Evolutionary conservation across 352 stramenopile genomes (phyloP).

Genomic region (Phytophthora hibernalis): DNA sequence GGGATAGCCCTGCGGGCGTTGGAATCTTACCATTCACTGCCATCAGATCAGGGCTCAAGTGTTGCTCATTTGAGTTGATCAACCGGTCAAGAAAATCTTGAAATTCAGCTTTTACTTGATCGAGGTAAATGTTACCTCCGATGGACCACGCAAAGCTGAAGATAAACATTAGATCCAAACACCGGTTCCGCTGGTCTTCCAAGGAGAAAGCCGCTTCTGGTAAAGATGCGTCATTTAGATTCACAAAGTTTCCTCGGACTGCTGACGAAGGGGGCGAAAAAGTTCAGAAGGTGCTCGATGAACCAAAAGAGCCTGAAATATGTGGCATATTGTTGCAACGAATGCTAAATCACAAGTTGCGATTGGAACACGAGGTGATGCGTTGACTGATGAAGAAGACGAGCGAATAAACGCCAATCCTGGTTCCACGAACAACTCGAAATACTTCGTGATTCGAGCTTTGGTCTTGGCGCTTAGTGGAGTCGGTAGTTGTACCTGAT

Average conservation of each 20-base stretch:
- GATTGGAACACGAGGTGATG: conserved; percentile 45
- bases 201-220: conserved; percentile 30
- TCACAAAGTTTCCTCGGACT: not conserved
- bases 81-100: conserved; percentile 61
- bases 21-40: conserved; percentile 61
- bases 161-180: conserved; percentile 70
- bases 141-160: conserved; percentile 82
- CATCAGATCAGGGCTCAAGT: conserved; percentile 60
- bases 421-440: conserved; percentile 68
- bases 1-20: conserved; percentile 45
- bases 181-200: conserved; percentile 60
- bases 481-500: conserved; percentile 4
- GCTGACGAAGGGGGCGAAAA: conserved; percentile 30
- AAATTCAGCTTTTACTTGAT: conserved; percentile 46
- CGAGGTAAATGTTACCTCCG: conserved; percentile 63
- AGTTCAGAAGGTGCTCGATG: conserved; percentile 48
- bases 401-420: conserved; percentile 58
- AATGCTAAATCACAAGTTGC: conserved; percentile 58
- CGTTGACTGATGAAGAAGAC: conserved; percentile 2
- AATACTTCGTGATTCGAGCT: conserved; percentile 54
- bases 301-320: conserved; percentile 65
- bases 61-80: conserved; percentile 52
- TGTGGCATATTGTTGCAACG: conserved; percentile 58
- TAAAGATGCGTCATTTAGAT: conserved; percentile 23
- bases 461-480: conserved; percentile 49